Percentiles rank a stretch among this genome's conserved stretches.
Evolutionary conservation across 2,329 filamentous ascomycete genomes (phyloP).

Genomic region (Cladophialophora exuberans): DNA sequence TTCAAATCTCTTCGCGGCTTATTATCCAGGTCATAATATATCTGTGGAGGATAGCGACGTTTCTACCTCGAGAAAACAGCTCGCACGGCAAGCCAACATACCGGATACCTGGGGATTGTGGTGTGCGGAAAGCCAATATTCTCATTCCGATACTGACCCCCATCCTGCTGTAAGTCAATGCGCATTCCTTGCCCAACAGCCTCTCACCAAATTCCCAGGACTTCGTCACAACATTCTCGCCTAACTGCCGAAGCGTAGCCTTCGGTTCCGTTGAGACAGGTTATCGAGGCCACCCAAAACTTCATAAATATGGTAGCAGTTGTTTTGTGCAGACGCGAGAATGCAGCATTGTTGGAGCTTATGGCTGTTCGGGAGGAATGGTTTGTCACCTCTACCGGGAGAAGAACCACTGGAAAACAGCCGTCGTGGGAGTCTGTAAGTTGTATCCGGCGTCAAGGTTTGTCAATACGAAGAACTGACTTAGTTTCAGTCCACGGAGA

Average conservation of each 20-base stretch:
- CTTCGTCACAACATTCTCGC: not conserved
- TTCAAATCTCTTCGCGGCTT: not conserved
- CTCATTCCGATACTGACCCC: not conserved
- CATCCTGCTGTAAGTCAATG: not conserved
- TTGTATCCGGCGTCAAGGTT: not conserved
- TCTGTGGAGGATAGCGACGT: not conserved
- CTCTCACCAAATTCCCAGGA: not conserved
- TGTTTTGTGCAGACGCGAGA: not conserved
- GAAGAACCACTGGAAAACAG: not conserved
- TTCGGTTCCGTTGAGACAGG: not conserved
- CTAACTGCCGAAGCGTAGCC: not conserved
- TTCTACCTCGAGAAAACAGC: not conserved
- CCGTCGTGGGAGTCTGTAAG: constrained; percentile 6
- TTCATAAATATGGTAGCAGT: not conserved
- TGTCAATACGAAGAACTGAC: not conserved
- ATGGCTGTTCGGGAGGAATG: constrained; percentile 4
- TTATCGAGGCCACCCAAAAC: not conserved
- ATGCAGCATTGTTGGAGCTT: not conserved
- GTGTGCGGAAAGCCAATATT: not conserved
- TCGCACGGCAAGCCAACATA: not conserved
- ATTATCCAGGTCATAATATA: not conserved
- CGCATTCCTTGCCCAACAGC: not conserved
- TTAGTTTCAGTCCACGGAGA: not conserved
- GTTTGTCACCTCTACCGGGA: not conserved
- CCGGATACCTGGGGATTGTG: not conserved